Base-by-base conservation (phyloP, 352 stramenopile species). In the Pythium monospermum region DNA sequence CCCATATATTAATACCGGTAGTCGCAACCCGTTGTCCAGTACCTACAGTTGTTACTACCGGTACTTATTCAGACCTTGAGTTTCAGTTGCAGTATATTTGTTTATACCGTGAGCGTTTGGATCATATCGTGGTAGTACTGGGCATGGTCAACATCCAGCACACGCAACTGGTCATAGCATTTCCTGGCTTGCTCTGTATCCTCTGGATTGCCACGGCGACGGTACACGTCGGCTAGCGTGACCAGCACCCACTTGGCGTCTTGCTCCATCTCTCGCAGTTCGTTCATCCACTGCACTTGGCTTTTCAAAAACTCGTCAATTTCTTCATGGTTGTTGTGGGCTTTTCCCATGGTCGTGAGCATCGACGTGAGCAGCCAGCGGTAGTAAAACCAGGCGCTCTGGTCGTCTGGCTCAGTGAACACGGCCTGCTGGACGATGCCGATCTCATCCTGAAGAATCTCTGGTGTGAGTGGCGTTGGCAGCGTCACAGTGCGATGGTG, bases 351-450 rank as follows among this genome's bases (percentile, higher is more conserved):
- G 19, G 80, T 49, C 40, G 76, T 57, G 43, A 83, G 53, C 57
- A 89, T 78, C 32, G 76, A 95, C 16, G 84, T 78, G 6, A 98
- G 51, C 42, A 99, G 76, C 71, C 96, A 97, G 22, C 85, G 81
- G 64, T 98, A 96, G 68, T 99, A 99, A 74, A 98, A 99, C 97
- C 97, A 99, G 13, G 87, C 84, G 61, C 91, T 98, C 66, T 99
- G 96, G 68, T 99, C 96, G 59, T 98, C 96, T 0, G 96, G 97
- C 63, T 99, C 96, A 0, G 96, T 99, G 71, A 99, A 99, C 8
- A 99, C 82, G 16, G 95, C 96, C 70, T 98, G 87, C 54, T 98
- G 74, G 30, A 98, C 87, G 5, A 93, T 51, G 2, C 65, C 71
- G 27, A 96, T 86, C 57, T 96, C 87, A 4, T 87, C 66, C 22